Base-by-base conservation (phyloP, 2,329 filamentous ascomycete species). In the Alternaria metachromatica region DNA sequence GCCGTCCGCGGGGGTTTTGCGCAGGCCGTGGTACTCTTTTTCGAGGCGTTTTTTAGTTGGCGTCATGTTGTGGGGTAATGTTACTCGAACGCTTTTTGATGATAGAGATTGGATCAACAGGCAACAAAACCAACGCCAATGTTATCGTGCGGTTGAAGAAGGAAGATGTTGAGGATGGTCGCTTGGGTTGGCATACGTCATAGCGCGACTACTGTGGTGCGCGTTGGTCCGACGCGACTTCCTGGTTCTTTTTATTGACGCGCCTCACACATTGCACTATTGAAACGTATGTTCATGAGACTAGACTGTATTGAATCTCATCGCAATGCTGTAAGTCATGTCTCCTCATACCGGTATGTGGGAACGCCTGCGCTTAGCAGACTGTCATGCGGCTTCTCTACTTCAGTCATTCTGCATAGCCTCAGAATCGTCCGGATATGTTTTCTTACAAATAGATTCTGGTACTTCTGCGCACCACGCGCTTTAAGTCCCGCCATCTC, bases 21-120 rank as follows among this genome's bases (percentile, higher is more conserved):
- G 60, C 1, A 62, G 28, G 28, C 54, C 6, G 4, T 62, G 44
- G 26, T 46, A 46, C 15, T 62, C 60, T 4, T 57, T 58, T 15
- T 58, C 60, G 21, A 62, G 46, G 26, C 60, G 60, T 26, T 57
- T 61, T n/a, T 58, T 28, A 1, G 33, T 58, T 8, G 43, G 18
- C 8, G 43, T 26, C 55, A 59, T 63, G 11, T 57, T 9, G 28
- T 23, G 20, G 3, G 11, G 9, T 37, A 4, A 4, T 3, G 0
- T 48, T 3, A 21, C 0, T 20, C 11, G 6, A 13, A 23, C 2
- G 21, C 5, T 0, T 21, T 45, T 1, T 2, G 3, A 21, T 45
- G 10, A 45, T 37, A 2, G 13, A 9, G 33, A n/a, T 12, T 30
- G 11, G 28, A 49, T 13, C 2, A 6, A 48, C 10, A 25, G 15